These are phyloP conservation scores for Auxenochlorella pyrenoidosa DNA, from an alignment of 139 green algal genomes.

Conservation along the genomic window DNA sequence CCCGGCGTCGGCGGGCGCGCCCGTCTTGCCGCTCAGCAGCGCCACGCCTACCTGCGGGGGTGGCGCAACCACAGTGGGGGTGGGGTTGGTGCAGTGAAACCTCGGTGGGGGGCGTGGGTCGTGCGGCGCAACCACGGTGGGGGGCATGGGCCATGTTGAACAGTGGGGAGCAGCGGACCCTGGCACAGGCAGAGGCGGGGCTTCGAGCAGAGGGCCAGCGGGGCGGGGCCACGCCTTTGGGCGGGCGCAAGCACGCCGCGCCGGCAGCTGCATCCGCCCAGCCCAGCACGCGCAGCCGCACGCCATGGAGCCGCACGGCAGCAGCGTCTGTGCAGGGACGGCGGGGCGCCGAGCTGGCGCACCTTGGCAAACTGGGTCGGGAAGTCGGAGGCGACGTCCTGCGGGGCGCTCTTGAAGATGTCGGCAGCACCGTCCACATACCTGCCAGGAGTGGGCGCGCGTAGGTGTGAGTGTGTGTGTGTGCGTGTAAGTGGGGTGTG, in stretches of 20 bases:
- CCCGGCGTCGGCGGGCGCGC: slow-evolving; percentile 17
- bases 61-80: too few species aligned
- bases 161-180: not conserved
- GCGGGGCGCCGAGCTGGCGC: not conserved
- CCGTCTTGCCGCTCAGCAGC: slow-evolving; percentile 66
- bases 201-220: too few species aligned
- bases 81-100: too few species aligned
- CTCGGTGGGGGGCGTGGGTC: not conserved
- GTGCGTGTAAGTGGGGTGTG: too few species aligned
- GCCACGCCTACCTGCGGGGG: slow-evolving; percentile 78
- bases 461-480: too few species aligned
- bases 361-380: slow-evolving; percentile 62
- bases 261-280: slow-evolving; percentile 41
- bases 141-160: not conserved
- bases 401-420: slow-evolving; percentile 68
- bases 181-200: not conserved
- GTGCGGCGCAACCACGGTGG: not conserved
- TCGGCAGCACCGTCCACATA: slow-evolving; percentile 58
- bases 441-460: not conserved
- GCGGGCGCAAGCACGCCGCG: too few species aligned
- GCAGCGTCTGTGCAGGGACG: too few species aligned
- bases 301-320: too few species aligned
- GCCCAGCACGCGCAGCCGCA: too few species aligned
- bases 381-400: slow-evolving; percentile 76
- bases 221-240: too few species aligned